Percentiles rank a stretch among this genome's conserved stretches.
These are phyloP conservation scores for Phytopythium ostracodes DNA, from an alignment of 352 stramenopile species.

Conservation along the genomic window DNA sequence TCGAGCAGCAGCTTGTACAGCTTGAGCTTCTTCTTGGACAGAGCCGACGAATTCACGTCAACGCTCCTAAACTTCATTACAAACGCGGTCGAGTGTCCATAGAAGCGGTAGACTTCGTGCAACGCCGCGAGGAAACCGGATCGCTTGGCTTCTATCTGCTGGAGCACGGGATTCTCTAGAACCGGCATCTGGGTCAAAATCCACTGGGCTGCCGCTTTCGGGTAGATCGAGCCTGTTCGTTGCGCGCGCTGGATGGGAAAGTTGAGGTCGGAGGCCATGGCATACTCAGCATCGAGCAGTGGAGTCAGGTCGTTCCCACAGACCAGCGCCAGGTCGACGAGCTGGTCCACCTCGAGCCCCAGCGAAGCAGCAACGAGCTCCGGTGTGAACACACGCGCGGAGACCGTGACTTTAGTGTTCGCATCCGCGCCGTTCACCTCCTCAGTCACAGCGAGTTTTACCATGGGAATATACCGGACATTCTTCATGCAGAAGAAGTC, in stretches of 20 bases:
- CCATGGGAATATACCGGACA: constrained; percentile 80
- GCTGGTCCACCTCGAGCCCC: constrained; percentile 48
- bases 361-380: constrained; percentile 56
- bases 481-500: constrained; percentile 87
- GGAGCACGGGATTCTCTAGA: constrained; percentile 54
- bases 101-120: constrained; percentile 79
- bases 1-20: constrained; percentile 61
- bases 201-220: constrained; percentile 51
- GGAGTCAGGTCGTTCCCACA: constrained; percentile 88
- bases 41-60: constrained; percentile 6
- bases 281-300: constrained; percentile 59
- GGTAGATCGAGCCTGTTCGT: constrained; percentile 28
- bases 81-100: constrained; percentile 47
- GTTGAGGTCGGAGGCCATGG: constrained; percentile 38
- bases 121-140: constrained; percentile 46
- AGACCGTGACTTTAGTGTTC: constrained; percentile 20
- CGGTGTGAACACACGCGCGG: constrained; percentile 70
- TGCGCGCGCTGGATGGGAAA: constrained; percentile 52
- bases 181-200: constrained; percentile 46
- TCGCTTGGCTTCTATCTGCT: constrained; percentile 34
- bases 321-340: constrained; percentile 84
- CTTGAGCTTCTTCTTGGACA: constrained; percentile 45
- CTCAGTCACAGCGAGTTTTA: constrained; percentile 30
- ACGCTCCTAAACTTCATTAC: constrained; percentile 41
- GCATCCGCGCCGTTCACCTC: neutral